Conservation (phyloP, 805 yeast species). For the Brettanomyces nanus region DNA sequence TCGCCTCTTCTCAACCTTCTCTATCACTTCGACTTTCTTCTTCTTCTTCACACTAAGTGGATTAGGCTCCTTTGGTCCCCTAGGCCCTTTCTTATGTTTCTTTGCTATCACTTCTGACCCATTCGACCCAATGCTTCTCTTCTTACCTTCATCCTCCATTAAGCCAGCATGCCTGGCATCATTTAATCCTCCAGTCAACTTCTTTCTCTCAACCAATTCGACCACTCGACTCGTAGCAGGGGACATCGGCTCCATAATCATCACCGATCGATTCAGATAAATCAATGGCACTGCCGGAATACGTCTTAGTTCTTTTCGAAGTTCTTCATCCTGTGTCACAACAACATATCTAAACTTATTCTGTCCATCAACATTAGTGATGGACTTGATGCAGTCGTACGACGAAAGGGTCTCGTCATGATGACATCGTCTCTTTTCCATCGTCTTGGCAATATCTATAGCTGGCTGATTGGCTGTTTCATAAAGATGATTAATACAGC, state of each 20-base stretch:
- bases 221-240: conserved; percentile 52
- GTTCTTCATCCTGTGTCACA: conserved; percentile 69
- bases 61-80: conserved; percentile 77
- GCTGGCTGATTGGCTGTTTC: conserved; percentile 64
- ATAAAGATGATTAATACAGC: conserved; percentile 85
- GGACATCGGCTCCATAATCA: conserved; percentile 93
- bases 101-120: conserved; percentile 11
- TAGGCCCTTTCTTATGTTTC: conserved; percentile 37
- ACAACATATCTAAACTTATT: conserved; percentile 90
- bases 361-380: conserved; percentile 60
- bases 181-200: conserved; percentile 74
- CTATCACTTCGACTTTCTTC: conserved; percentile 4
- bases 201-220: conserved; percentile 47
- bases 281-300: conserved; percentile 88
- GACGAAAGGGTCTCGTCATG: conserved; percentile 50
- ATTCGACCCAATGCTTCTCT: too few relatives aligned
- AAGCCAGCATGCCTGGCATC: conserved; percentile 43
- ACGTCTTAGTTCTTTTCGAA: conserved; percentile 60
- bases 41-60: conserved; percentile 79
- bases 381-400: conserved; percentile 66
- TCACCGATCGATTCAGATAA: conserved; percentile 82
- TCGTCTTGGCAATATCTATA: conserved; percentile 71
- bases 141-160: conserved; percentile 18
- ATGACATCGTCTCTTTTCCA: conserved; percentile 88
- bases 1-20: neutral